Percentiles rank a stretch among this genome's conserved stretches.
Conservation (phyloP, 768 basidiomycete species). For the Kockovaella imperatae region DNA sequence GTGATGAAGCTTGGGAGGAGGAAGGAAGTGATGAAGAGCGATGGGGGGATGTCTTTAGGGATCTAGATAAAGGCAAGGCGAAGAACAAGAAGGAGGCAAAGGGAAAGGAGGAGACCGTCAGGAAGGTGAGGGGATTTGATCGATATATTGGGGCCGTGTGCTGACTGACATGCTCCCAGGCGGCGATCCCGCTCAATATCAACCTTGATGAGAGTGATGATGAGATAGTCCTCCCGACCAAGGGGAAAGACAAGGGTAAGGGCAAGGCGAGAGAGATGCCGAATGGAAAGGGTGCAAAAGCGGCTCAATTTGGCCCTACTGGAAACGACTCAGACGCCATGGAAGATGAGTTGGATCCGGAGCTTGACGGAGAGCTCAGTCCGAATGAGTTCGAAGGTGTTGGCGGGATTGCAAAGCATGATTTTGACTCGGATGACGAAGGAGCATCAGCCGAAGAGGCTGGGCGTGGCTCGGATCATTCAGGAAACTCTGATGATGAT, state of each 20-base stretch:
- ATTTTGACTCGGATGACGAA: too few relatives aligned
- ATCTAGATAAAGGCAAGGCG: slow-evolving; percentile 27
- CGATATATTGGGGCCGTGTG: not conserved
- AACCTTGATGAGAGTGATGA: slow-evolving; percentile 51
- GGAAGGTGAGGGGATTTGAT: slow-evolving; percentile 22
- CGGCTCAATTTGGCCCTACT: too few relatives aligned
- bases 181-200: slow-evolving; percentile 31
- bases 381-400: too few relatives aligned
- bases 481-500: slow-evolving; percentile 15
- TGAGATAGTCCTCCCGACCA: too few relatives aligned
- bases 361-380: slow-evolving; percentile 45
- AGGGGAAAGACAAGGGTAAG: slow-evolving; percentile 9
- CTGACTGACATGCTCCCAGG: slow-evolving; percentile 17
- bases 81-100: slow-evolving; percentile 18
- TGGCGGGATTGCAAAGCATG: too few relatives aligned
- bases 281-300: too few relatives aligned
- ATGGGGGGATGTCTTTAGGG: slow-evolving; percentile 43
- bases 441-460: too few relatives aligned
- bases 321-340: not conserved
- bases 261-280: slow-evolving; percentile 43
- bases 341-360: slow-evolving; percentile 8
- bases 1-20: slow-evolving; percentile 46
- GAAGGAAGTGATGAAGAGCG: slow-evolving; percentile 44
- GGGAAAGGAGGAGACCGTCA: slow-evolving; percentile 30
- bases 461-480: too few relatives aligned